A percentile compares a stretch with the other conserved stretches of the same genome.
Evolutionary conservation across 805 yeast genomes (phyloP).

Genomic region (Schizosaccharomyces japonicus): DNA sequence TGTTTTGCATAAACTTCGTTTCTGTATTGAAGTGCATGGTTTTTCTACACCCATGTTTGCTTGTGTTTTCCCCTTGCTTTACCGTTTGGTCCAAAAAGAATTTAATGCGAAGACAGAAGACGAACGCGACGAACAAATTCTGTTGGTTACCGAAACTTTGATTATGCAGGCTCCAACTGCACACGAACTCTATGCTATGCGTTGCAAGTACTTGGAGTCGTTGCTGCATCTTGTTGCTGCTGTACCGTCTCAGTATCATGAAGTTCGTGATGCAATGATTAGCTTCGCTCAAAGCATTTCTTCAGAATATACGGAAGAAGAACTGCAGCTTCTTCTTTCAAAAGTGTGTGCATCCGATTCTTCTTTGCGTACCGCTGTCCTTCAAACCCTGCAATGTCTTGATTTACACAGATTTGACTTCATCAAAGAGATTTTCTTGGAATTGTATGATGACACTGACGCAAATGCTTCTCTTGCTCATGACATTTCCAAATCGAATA

Average conservation of each 20-base stretch:
- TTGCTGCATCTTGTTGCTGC: slow-evolving; percentile 38
- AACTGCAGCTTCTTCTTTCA: slow-evolving; percentile 33
- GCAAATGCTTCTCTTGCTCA: slow-evolving; percentile 39
- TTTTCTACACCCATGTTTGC: neutral
- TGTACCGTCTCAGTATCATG: slow-evolving; percentile 53
- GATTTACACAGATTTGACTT: slow-evolving; percentile 14
- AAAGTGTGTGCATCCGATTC: slow-evolving; percentile 35
- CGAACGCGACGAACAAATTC: neutral
- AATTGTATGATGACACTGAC: slow-evolving; percentile 49
- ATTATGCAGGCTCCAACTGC: neutral
- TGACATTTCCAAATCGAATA: slow-evolving; percentile 70
- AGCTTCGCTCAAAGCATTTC: slow-evolving; percentile 59
- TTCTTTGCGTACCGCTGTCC: slow-evolving; percentile 53
- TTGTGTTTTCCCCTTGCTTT: neutral
- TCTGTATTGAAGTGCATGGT: neutral
- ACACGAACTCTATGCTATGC: slow-evolving; percentile 21
- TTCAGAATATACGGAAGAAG: slow-evolving; percentile 30
- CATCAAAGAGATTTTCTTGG: slow-evolving; percentile 53
- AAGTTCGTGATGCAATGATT: slow-evolving; percentile 61
- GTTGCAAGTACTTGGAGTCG: slow-evolving; percentile 26
- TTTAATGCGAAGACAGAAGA: neutral
- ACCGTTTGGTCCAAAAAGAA: too few relatives aligned
- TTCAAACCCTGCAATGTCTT: slow-evolving; percentile 36
- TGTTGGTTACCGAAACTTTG: neutral
- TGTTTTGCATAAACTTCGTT: neutral